These are phyloP conservation scores for Paraurostyla sp. DNA, from an alignment of 73 alveolate genomes.

Conservation along the genomic window DNA sequence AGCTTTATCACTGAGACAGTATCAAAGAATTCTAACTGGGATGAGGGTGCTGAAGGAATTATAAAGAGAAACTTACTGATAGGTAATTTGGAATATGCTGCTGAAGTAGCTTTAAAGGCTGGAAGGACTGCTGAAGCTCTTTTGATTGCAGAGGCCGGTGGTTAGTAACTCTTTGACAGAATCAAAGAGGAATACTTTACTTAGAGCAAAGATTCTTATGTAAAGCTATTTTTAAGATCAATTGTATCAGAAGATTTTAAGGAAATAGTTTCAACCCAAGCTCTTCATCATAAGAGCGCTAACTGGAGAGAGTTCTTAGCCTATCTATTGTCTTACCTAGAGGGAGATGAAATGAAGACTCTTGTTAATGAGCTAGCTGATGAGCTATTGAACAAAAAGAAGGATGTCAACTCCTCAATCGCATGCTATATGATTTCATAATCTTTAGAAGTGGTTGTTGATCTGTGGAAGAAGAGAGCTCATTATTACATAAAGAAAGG, in stretches of 20 bases:
- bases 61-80: constrained; percentile 94
- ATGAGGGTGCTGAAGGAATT: constrained; percentile 94
- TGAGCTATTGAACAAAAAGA: constrained; percentile 75
- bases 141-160: constrained; percentile 89
- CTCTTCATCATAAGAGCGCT: constrained; percentile 53
- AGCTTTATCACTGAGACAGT: constrained; percentile 80
- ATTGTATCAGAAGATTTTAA: constrained; percentile 92
- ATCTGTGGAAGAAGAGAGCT: constrained; percentile 73
- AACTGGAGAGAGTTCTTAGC: constrained; percentile 98
- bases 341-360: constrained; percentile 60
- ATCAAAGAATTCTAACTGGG: constrained; percentile 96
- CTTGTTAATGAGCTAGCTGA: constrained; percentile 82
- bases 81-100: constrained; percentile 98
- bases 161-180: constrained; percentile 89
- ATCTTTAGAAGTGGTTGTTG: constrained; percentile 70
- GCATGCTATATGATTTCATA: constrained; percentile 84
- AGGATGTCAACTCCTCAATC: constrained; percentile 81
- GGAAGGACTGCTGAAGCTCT: constrained; percentile 97
- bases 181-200: constrained; percentile 91
- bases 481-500: constrained; percentile 32
- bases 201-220: constrained; percentile 92
- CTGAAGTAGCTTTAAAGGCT: constrained; percentile 93
- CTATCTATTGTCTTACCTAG: constrained; percentile 69
- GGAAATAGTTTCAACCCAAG: constrained; percentile 90
- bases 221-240: constrained; percentile 86